Evolutionary conservation across 352 stramenopile species (phyloP).

Genomic region (Globisporangium apiculatum): DNA sequence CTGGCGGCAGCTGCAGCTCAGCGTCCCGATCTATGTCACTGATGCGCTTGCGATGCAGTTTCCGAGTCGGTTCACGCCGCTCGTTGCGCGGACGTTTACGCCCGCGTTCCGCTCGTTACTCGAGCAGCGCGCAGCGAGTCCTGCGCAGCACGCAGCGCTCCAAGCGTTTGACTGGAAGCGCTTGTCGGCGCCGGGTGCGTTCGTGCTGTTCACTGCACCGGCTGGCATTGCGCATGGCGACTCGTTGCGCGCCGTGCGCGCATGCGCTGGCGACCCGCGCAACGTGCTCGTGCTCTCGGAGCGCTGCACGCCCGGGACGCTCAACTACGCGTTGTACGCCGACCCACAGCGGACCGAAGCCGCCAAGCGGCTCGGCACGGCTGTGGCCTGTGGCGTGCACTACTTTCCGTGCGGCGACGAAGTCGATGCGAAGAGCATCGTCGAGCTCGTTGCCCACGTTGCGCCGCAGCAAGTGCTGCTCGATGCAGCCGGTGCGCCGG

Average conservation of each 20-base stretch:
- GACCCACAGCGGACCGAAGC: constrained; percentile 63
- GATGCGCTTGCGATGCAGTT: constrained; percentile 47
- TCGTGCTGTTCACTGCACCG: constrained; percentile 74
- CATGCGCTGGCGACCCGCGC: constrained; percentile 53
- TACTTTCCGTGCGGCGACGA: constrained; percentile 82
- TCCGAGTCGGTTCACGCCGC: constrained; percentile 43
- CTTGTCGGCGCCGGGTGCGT: constrained; percentile 51
- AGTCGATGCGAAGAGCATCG: constrained; percentile 79
- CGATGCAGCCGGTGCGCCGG: constrained; percentile 36
- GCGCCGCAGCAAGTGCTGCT: constrained; percentile 57
- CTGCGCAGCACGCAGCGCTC: constrained; percentile 12
- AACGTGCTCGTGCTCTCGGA: constrained; percentile 85
- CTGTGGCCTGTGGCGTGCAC: constrained; percentile 70
- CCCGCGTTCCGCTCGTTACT: constrained; percentile 27
- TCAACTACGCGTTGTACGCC: constrained; percentile 81
- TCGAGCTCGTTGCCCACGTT: constrained; percentile 59
- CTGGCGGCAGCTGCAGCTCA: constrained; percentile 51
- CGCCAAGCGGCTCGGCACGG: constrained; percentile 63
- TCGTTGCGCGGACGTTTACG: constrained; percentile 61
- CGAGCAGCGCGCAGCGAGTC: constrained; percentile 15
- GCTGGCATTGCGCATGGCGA: constrained; percentile 71
- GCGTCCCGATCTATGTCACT: constrained; percentile 61
- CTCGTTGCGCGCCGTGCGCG: constrained; percentile 57
- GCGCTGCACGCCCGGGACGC: constrained; percentile 64
- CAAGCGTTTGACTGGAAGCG: constrained; percentile 67